Conservation (phyloP, 2,329 filamentous ascomycete species). For the Chaetomium sp. region DNA sequence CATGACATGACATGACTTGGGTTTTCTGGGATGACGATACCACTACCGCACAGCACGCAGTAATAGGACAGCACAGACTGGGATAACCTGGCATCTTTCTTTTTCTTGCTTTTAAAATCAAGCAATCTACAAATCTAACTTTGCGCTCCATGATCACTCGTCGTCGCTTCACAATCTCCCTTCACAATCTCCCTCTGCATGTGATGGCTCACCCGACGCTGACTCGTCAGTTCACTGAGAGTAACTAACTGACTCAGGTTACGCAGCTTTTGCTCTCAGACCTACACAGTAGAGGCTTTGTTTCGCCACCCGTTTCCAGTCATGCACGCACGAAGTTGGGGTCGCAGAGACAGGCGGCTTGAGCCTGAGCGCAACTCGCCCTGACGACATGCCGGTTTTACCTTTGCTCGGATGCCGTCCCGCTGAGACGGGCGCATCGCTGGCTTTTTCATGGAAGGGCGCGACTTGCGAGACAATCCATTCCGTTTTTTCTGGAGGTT, state of each 20-base stretch:
- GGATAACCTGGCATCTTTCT: not conserved
- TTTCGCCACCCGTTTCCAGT: constrained; percentile 9
- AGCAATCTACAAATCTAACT: not conserved
- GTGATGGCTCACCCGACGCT: not conserved
- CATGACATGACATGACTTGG: constrained; percentile 9
- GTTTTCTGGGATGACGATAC: constrained; percentile 15
- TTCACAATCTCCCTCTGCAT: no score
- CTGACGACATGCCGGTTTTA: constrained; percentile 13
- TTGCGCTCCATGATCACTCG: not conserved
- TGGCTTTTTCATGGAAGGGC: not conserved
- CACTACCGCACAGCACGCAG: constrained; percentile 1
- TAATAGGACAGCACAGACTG: constrained; percentile 11
- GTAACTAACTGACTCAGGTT: not conserved
- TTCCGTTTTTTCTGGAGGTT: not conserved
- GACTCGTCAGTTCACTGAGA: not conserved
- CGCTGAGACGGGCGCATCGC: constrained; percentile 5
- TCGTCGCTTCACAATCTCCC: not conserved
- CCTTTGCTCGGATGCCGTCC: not conserved
- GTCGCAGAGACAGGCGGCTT: not conserved
- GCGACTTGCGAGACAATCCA: not conserved
- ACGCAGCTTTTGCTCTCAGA: not conserved
- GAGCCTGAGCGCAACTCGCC: constrained; percentile 3
- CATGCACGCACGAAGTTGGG: not conserved
- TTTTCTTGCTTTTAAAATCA: not conserved
- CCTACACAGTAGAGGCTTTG: constrained; percentile 1